phyloP scores from a whole-genome alignment of 169 alveolate species.

The Prorocentrum cordatum region DNA sequence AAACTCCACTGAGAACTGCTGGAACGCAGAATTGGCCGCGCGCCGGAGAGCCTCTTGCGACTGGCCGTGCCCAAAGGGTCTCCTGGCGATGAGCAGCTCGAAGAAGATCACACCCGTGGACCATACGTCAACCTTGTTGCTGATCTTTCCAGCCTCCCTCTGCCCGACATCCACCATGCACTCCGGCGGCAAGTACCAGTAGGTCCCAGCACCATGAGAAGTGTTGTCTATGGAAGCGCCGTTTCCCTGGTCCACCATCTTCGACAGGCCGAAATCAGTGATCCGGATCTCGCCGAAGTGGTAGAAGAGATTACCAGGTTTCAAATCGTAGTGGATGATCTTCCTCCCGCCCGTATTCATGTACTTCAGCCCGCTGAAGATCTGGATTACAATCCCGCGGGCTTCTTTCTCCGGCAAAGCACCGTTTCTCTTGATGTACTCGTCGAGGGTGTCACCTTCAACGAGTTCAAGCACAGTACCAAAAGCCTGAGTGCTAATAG shows the following conservation, averaged over 20 bases:
- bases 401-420: conserved; percentile 52
- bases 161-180: too few species aligned
- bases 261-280: conserved; percentile 62
- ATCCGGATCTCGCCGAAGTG: conserved; percentile 5
- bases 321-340: conserved; percentile 65
- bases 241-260: conserved; percentile 5
- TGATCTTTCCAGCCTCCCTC: too few species aligned
- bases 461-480: conserved; percentile 35
- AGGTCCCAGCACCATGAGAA: too few species aligned
- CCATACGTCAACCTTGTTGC: too few species aligned
- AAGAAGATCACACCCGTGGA: too few species aligned
- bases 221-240: neutral
- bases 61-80: too few species aligned
- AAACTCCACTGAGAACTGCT: too few species aligned
- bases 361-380: conserved; percentile 21
- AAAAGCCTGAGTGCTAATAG: conserved; percentile 9
- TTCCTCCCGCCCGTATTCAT: conserved; percentile 14
- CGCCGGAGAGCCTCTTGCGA: too few species aligned
- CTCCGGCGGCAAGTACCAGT: too few species aligned
- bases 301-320: conserved; percentile 45
- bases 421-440: conserved; percentile 15
- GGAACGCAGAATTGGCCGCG: too few species aligned
- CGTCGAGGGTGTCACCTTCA: neutral
- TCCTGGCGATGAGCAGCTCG: too few species aligned
- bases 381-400: too few species aligned